These are phyloP conservation scores for Blastomyces percursus DNA, from an alignment of 2,329 filamentous ascomycete genomes.

Conservation along the genomic window DNA sequence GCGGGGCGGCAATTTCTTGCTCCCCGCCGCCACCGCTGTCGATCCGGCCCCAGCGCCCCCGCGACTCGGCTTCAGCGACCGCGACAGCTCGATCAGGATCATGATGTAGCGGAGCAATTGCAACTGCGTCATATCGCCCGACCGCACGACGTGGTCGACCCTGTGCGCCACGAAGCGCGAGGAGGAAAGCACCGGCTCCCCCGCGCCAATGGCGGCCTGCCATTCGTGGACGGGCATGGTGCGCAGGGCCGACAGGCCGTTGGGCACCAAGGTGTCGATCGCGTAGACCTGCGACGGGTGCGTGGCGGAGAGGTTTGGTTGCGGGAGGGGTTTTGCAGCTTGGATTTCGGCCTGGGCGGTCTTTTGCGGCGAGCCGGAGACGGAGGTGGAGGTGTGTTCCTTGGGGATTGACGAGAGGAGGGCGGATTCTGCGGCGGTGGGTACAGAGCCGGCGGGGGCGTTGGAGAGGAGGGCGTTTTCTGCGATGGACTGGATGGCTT, in stretches of 20 bases:
- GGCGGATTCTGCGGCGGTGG: slow-evolving; percentile 33
- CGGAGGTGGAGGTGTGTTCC: slow-evolving; percentile 21
- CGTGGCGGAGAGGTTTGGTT: slow-evolving; percentile 32
- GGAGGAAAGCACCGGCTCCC: slow-evolving; percentile 27
- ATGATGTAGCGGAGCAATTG: slow-evolving; percentile 38
- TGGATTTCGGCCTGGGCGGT: slow-evolving; percentile 33
- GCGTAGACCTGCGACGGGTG: slow-evolving; percentile 39
- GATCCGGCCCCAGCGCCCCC: slow-evolving; percentile 19
- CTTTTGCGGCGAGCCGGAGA: slow-evolving; percentile 21
- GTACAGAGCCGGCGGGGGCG: slow-evolving; percentile 23
- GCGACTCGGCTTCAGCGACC: slow-evolving; percentile 22
- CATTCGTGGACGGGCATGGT: slow-evolving; percentile 36
- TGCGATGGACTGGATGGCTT: slow-evolving; percentile 37
- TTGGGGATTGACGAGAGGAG: slow-evolving; percentile 34
- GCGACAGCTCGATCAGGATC: slow-evolving; percentile 34
- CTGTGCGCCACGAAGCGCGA: slow-evolving; percentile 37
- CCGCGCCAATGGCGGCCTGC: slow-evolving; percentile 29
- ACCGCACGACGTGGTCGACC: slow-evolving; percentile 30
- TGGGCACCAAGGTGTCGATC: slow-evolving; percentile 33
- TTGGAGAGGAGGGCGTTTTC: slow-evolving; percentile 38
- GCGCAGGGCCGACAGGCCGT: slow-evolving; percentile 31
- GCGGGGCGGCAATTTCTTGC: slow-evolving; percentile 31
- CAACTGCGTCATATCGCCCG: slow-evolving; percentile 31
- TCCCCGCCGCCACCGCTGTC: slow-evolving; percentile 18
- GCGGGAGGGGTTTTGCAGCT: slow-evolving; percentile 37